Evolutionary conservation across 2,329 filamentous ascomycete genomes (phyloP).

Genomic region (Exophiala sideris): DNA sequence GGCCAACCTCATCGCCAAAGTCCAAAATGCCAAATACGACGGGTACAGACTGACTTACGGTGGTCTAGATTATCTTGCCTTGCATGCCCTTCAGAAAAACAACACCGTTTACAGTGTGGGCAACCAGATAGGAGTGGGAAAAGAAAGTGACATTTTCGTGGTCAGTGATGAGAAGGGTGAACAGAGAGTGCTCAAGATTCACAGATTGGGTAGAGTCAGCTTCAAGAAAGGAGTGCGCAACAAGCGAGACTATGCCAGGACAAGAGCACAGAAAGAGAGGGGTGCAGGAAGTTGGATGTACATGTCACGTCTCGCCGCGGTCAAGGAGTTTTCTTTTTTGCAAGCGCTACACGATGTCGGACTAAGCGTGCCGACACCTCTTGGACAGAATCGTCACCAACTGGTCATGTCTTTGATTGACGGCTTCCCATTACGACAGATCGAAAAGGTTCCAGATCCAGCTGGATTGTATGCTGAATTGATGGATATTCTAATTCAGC

Average conservation of each 20-base stretch:
- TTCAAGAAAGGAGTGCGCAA: slow-evolving; percentile 87
- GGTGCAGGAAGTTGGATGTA: slow-evolving; percentile 94
- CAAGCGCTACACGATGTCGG: slow-evolving; percentile 76
- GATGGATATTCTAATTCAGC: slow-evolving; percentile 76
- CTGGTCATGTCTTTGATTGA: slow-evolving; percentile 95
- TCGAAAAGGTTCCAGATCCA: slow-evolving; percentile 77
- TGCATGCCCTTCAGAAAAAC: slow-evolving; percentile 80
- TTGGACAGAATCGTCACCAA: slow-evolving; percentile 88
- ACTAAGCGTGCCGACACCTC: slow-evolving; percentile 83
- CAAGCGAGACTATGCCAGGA: slow-evolving; percentile 91
- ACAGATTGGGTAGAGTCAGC: slow-evolving; percentile 89
- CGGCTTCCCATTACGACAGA: slow-evolving; percentile 85
- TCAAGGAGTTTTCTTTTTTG: slow-evolving; percentile 96
- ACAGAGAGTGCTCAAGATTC: slow-evolving; percentile 89
- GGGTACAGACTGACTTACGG: slow-evolving; percentile 96
- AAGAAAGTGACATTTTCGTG: slow-evolving; percentile 95
- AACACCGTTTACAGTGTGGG: slow-evolving; percentile 87
- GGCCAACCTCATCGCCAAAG: slow-evolving; percentile 80
- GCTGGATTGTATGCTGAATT: slow-evolving; percentile 86
- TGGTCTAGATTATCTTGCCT: slow-evolving; percentile 92
- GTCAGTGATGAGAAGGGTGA: slow-evolving; percentile 75
- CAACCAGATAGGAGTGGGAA: slow-evolving; percentile 91
- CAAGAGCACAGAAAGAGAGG: slow-evolving; percentile 38
- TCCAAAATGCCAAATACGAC: slow-evolving; percentile 96
- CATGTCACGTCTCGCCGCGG: slow-evolving; percentile 83